phyloP scores from a whole-genome alignment of 2,329 filamentous ascomycete genomes.

The Pseudonectria foliicola region DNA sequence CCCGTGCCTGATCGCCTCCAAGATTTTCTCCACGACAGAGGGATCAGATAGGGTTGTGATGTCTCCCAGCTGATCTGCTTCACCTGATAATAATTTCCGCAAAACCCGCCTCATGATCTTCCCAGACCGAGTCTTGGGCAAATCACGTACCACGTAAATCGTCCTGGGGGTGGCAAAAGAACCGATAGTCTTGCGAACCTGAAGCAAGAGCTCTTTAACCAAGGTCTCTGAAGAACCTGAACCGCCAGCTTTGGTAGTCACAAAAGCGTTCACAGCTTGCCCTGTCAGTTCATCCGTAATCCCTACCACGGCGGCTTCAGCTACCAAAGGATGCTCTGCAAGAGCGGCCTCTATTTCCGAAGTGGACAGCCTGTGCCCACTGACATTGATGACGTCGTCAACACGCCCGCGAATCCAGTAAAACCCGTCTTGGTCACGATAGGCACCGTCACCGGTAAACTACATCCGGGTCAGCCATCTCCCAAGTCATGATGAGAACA shows the following conservation, averaged over 20 bases:
- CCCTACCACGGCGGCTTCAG: conserved; percentile 87
- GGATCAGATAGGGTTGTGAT: conserved; percentile 85
- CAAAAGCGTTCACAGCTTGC: conserved; percentile 89
- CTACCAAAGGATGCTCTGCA: conserved; percentile 77
- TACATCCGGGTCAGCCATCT: conserved; percentile 21
- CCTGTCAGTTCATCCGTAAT: conserved; percentile 84
- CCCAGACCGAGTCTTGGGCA: conserved; percentile 88
- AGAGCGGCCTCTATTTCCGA: conserved; percentile 93
- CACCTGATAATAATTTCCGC: conserved; percentile 86
- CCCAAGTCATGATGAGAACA: accelerated
- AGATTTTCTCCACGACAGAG: conserved; percentile 77
- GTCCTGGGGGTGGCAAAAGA: conserved; percentile 90
- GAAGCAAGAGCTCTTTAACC: conserved; percentile 79
- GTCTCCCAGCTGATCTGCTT: conserved; percentile 90
- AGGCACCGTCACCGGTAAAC: conserved; percentile 85
- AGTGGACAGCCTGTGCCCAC: conserved; percentile 87
- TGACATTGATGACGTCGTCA: conserved; percentile 94
- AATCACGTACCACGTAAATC: conserved; percentile 76
- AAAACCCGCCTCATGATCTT: conserved; percentile 96
- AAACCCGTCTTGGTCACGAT: conserved; percentile 88
- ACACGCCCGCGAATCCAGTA: conserved; percentile 98
- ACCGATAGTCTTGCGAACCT: conserved; percentile 88
- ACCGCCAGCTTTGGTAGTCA: conserved; percentile 59
- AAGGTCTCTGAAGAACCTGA: conserved; percentile 54
- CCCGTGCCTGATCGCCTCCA: conserved; percentile 34